Percentiles rank a stretch among this genome's conserved stretches.
These are phyloP conservation scores for Tuber calosporum DNA, from an alignment of 495 filamentous ascomycete species.

Conservation along the genomic window DNA sequence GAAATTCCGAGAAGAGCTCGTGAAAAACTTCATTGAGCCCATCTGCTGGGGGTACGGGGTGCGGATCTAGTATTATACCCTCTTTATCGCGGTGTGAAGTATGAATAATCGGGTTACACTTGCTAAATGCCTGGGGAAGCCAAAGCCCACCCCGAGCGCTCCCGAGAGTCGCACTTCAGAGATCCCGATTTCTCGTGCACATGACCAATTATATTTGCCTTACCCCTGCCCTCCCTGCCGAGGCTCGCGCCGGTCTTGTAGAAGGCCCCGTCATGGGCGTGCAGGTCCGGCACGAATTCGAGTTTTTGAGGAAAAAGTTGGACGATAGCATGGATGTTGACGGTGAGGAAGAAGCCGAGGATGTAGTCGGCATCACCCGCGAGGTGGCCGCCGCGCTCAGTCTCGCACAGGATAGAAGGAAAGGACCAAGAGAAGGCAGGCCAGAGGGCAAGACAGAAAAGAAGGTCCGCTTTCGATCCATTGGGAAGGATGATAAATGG, in stretches of 20 bases:
- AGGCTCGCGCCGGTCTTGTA: conserved; percentile 37
- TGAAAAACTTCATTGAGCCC: conserved; percentile 42
- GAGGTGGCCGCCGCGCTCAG: conserved; percentile 35
- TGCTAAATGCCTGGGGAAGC: not conserved
- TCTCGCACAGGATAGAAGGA: conserved; percentile 39
- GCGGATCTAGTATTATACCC: conserved; percentile 40
- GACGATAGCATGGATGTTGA: conserved; percentile 34
- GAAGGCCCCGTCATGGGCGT: conserved; percentile 40
- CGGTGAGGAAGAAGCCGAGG: conserved; percentile 22
- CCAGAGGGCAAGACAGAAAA: conserved; percentile 35
- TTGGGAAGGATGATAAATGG: conserved; percentile 35
- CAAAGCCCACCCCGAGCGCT: conserved; percentile 35
- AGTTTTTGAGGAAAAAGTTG: conserved; percentile 26
- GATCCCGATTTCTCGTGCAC: conserved; percentile 38
- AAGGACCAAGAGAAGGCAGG: conserved; percentile 26
- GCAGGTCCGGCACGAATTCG: conserved; percentile 40
- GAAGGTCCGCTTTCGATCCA: conserved; percentile 33
- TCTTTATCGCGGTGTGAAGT: not conserved
- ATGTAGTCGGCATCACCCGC: conserved; percentile 34
- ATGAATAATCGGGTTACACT: not conserved
- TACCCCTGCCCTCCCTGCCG: conserved; percentile 34
- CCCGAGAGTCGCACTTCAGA: conserved; percentile 36
- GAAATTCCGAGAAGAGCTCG: conserved; percentile 41
- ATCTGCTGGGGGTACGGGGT: conserved; percentile 41
- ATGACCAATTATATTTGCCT: conserved; percentile 37